A percentile compares a stretch with the other conserved stretches of the same genome.
Evolutionary conservation across 2,329 filamentous ascomycete genomes (phyloP).

Genomic region (Fusarium sp.): DNA sequence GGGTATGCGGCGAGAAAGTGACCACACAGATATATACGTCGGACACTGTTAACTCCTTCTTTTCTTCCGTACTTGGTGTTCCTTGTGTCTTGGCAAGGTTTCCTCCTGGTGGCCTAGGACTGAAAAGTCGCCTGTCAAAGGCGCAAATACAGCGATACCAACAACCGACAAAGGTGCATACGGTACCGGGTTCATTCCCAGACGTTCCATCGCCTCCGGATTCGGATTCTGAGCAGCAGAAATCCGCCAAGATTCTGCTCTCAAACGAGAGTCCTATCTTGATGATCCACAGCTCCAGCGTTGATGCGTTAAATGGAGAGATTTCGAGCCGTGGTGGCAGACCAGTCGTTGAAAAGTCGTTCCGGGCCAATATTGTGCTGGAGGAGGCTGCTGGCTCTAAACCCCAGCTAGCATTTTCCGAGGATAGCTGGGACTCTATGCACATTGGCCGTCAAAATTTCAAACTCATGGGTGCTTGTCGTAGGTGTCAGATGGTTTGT

Average conservation of each 20-base stretch:
- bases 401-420: constrained; percentile 74
- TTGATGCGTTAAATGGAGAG: constrained; percentile 80
- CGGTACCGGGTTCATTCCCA: constrained; percentile 68
- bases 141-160: constrained; percentile 74
- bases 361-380: constrained; percentile 90
- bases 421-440: constrained; percentile 82
- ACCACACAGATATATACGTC: constrained; percentile 78
- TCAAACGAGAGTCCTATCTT: constrained; percentile 96
- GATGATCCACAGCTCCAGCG: constrained; percentile 82
- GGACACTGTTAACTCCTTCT: constrained; percentile 77
- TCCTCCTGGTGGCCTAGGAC: constrained; percentile 73
- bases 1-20: constrained; percentile 87
- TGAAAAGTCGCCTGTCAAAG: constrained; percentile 77
- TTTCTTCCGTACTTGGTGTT: constrained; percentile 79
- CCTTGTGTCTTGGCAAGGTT: constrained; percentile 89
- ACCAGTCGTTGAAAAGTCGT: constrained; percentile 78
- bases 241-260: constrained; percentile 73
- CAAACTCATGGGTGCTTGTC: constrained; percentile 83
- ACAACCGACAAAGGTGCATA: constrained; percentile 37
- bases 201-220: constrained; percentile 67
- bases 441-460: constrained; percentile 74
- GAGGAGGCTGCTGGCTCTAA: constrained; percentile 53
- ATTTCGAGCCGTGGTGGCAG: constrained; percentile 75
- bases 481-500: constrained; percentile 96
- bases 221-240: constrained; percentile 64